These are phyloP conservation scores for Exophiala spinifera DNA, from an alignment of 2,329 filamentous ascomycete species.

Conservation along the genomic window DNA sequence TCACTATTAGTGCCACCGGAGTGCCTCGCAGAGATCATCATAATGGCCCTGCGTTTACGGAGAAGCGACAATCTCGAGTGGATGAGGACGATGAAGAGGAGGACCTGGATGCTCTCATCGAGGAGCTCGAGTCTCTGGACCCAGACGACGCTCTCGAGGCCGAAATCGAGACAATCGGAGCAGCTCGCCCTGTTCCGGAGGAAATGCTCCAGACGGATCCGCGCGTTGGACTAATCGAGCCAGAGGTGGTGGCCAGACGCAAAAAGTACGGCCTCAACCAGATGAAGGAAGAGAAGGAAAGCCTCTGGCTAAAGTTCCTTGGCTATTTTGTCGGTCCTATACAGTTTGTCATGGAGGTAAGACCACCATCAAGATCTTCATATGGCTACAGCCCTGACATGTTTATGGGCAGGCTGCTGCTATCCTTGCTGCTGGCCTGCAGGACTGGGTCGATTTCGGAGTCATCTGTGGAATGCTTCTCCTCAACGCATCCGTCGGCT, in stretches of 20 bases:
- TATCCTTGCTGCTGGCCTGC: constrained; percentile 75
- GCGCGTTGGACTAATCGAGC: constrained; percentile 66
- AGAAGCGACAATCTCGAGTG: constrained; percentile 8
- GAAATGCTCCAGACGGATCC: constrained; percentile 76
- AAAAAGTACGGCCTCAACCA: constrained; percentile 80
- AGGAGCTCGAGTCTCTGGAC: constrained; percentile 80
- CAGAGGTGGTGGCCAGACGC: constrained; percentile 61
- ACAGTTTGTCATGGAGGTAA: constrained; percentile 89
- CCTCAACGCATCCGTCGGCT: constrained; percentile 82
- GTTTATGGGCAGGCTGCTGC: constrained; percentile 59
- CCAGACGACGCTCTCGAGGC: constrained; percentile 63
- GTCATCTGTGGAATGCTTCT: constrained; percentile 81
- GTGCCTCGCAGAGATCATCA: constrained; percentile 9
- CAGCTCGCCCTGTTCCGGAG: constrained; percentile 62
- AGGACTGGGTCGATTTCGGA: constrained; percentile 91
- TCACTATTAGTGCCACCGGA: constrained; percentile 11
- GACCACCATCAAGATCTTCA: constrained; percentile 31
- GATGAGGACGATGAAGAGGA: constrained; percentile 65
- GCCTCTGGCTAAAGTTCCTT: constrained; percentile 75
- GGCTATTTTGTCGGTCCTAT: constrained; percentile 84
- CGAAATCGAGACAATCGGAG: constrained; percentile 51
- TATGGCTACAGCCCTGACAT: constrained; percentile 8
- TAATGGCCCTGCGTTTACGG: constrained; percentile 13
- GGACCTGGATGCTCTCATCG: constrained; percentile 82
- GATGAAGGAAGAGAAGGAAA: constrained; percentile 90